Percentiles rank a stretch among this genome's conserved stretches.
Conservation (phyloP, 495 filamentous ascomycete species). For the Aspergillus sparsus region DNA sequence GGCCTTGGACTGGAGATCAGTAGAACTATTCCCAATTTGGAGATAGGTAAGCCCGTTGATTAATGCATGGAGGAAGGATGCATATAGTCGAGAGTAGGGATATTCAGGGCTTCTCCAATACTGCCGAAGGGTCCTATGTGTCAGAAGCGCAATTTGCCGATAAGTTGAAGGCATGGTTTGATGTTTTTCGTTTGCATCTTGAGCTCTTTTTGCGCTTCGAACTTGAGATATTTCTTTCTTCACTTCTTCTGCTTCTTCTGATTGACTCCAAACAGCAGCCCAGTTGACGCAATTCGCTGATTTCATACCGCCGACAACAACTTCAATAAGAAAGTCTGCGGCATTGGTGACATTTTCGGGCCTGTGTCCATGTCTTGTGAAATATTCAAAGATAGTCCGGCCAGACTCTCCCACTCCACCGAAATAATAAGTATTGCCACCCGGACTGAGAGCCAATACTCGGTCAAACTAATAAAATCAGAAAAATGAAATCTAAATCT, state of each 20-base stretch:
- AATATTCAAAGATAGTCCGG: constrained; percentile 50
- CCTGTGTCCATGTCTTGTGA: constrained; percentile 47
- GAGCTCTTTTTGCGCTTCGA: constrained; percentile 50
- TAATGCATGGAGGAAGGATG: constrained; percentile 71
- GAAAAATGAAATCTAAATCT: constrained; percentile 59
- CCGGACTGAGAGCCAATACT: constrained; percentile 64
- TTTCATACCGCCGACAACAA: constrained; percentile 72
- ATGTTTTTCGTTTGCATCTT: constrained; percentile 47
- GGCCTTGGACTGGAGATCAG: constrained; percentile 72
- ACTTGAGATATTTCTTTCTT: constrained; percentile 67
- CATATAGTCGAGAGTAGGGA: constrained; percentile 77
- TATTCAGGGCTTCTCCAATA: constrained; percentile 80
- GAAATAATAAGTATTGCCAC: constrained; percentile 67
- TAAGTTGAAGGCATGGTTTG: constrained; percentile 64
- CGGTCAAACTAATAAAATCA: constrained; percentile 61
- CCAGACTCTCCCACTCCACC: constrained; percentile 65
- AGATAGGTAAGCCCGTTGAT: constrained; percentile 77
- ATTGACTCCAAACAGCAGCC: constrained; percentile 75
- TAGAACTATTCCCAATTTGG: constrained; percentile 64
- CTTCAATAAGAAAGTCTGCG: constrained; percentile 88
- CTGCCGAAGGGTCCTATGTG: constrained; percentile 62
- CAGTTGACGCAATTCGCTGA: constrained; percentile 68
- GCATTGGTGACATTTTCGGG: constrained; percentile 60
- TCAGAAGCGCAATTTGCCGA: constrained; percentile 67
- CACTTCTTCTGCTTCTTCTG: constrained; percentile 64